phyloP scores from a whole-genome alignment of 2,329 filamentous ascomycete genomes.

The Lasiodiplodia hormozganensis region DNA sequence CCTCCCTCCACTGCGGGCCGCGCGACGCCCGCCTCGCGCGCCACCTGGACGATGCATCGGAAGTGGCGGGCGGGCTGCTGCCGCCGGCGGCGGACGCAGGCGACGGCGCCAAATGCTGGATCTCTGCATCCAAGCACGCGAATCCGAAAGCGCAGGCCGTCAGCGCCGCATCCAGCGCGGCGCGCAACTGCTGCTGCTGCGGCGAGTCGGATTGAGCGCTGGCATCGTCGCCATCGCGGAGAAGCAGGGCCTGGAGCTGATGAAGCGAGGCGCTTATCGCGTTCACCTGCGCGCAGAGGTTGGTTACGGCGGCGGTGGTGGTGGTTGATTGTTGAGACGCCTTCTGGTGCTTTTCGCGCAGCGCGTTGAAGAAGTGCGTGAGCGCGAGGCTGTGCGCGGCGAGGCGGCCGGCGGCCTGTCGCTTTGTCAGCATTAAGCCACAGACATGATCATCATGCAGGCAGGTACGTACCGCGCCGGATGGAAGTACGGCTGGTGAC shows the following conservation, averaged over 20 bases:
- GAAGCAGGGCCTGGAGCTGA: constrained; percentile 40
- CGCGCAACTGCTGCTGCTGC: too few relatives aligned
- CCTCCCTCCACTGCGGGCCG: constrained; percentile 41
- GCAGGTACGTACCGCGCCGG: background rate
- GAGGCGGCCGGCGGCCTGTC: constrained; percentile 3
- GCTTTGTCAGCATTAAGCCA: background rate
- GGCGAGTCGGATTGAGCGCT: constrained; percentile 24
- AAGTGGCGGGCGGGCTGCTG: constrained; percentile 4
- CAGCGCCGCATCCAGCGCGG: constrained; percentile 38
- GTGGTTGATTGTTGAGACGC: background rate
- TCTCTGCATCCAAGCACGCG: constrained; percentile 41
- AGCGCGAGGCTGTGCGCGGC: constrained; percentile 39
- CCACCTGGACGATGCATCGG: background rate
- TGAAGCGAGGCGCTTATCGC: constrained; percentile 42
- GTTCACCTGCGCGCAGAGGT: constrained; percentile 42
- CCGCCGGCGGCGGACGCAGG: too few relatives aligned
- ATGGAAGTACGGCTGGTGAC: background rate
- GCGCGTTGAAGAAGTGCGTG: constrained; percentile 40
- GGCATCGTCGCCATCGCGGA: constrained; percentile 34
- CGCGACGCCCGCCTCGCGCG: constrained; percentile 29
- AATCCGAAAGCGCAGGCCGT: constrained; percentile 43
- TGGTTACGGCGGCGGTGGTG: constrained; percentile 34
- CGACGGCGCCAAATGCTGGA: constrained; percentile 33
- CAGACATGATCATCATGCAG: background rate
- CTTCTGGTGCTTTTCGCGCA: constrained; percentile 36